These are phyloP conservation scores for Pezicula carpinea DNA, from an alignment of 2,329 filamentous ascomycete genomes.

Conservation along the genomic window DNA sequence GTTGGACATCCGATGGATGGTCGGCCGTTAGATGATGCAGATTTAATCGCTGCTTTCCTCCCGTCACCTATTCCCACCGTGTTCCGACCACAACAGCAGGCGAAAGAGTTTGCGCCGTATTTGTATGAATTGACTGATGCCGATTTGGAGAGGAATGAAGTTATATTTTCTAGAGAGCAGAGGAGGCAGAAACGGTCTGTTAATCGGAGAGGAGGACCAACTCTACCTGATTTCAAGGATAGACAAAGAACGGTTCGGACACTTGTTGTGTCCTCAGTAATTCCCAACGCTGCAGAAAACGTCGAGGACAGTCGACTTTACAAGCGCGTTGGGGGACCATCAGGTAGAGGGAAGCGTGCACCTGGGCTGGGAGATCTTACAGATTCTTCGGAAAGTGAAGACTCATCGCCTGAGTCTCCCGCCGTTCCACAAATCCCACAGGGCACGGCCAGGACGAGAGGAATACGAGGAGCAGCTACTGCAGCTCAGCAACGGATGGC, in stretches of 20 bases:
- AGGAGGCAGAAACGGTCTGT: constrained; percentile 91
- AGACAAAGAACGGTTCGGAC: constrained; percentile 90
- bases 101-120: constrained; percentile 91
- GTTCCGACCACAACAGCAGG: constrained; percentile 86
- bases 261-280: constrained; percentile 83
- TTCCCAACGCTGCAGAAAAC: constrained; percentile 77
- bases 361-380: constrained; percentile 60
- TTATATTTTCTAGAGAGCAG: constrained; percentile 90
- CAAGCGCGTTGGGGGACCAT: constrained; percentile 63
- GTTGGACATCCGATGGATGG: constrained; percentile 94
- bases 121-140: constrained; percentile 90
- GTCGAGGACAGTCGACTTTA: constrained; percentile 84
- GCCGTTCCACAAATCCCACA: constrained; percentile 63
- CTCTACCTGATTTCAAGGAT: constrained; percentile 93
- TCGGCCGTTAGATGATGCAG: constrained; percentile 84
- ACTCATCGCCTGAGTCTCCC: constrained; percentile 82
- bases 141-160: constrained; percentile 84
- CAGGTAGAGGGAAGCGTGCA: constrained; percentile 52
- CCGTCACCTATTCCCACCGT: constrained; percentile 76
- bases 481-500: constrained; percentile 86
- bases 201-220: constrained; percentile 86
- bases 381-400: constrained; percentile 88
- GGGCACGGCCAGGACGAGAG: constrained; percentile 80
- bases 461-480: constrained; percentile 82
- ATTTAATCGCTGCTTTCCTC: constrained; percentile 80